Evolutionary conservation across 2,329 filamentous ascomycete species (phyloP), one percentile per base, ranked within the genome.

Genomic region (Botrytis galanthina): DNA sequence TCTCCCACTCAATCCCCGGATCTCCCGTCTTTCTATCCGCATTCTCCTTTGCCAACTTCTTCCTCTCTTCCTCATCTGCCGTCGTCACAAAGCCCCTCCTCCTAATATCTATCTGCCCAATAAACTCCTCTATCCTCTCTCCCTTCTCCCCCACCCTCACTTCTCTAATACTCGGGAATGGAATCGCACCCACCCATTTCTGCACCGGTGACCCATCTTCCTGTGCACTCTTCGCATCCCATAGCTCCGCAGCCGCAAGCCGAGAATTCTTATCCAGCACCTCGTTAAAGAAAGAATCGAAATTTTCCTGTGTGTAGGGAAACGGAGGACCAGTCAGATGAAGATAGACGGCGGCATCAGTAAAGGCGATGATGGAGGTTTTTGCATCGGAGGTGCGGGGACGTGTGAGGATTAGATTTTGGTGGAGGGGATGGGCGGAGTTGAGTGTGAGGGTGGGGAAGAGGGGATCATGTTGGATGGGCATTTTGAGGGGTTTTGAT

Each of bases 161-260:
- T 29, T 57, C 70, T 26, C 70, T 66, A 35, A 72, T 72, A 32
- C 60, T 72, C 26, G 70, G 70, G 37, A 72, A 72, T 0, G 70
- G 70, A n/a, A 67, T n/a, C 1, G 29, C 60, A 0, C 61, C 70
- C 20, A 72, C 61, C 70, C 70, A 72, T 12, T n/a, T 59, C 20
- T 22, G 32, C 29, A 42, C 46, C 2, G 29, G n/a, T 1, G 51
- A 57, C 3, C 39, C 39, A 18, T 61, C 18, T 4, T 44, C 29
- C 29, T 44, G 22, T 9, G 70, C 46, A 9, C 10, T n/a, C 37
- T 35, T 42, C 14, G 46, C 46, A 44, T 72, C 70, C 37, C 37
- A 37, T 16, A 72, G 6, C 37, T 72, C 70, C 32, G 48, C 60
- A 9, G n/a, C 35, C 0, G 70, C 70, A 59, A 67, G 7, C 3